Evolutionary conservation across 257 asterid genomes (phyloP).

Genomic region (Phtheirospermum japonicum): DNA sequence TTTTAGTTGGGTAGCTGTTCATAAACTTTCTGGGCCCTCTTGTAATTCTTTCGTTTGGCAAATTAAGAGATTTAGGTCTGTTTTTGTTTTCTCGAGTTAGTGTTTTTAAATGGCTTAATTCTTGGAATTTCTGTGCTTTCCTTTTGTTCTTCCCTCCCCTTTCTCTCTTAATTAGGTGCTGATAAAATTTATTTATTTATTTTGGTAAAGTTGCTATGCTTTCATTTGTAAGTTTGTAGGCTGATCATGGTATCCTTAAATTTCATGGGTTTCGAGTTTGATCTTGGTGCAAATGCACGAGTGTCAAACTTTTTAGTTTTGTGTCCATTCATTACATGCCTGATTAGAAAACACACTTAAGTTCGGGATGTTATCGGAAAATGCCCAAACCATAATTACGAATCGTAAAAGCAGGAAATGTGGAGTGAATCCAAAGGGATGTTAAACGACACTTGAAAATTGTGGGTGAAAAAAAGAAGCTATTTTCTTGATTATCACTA

Average conservation of each 20-base stretch:
- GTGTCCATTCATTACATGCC: neutral
- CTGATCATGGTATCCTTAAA: neutral
- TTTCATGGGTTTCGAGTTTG: too few relatives aligned
- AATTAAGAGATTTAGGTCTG: conserved; percentile 2
- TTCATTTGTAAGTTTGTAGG: neutral
- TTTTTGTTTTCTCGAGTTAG: conserved; percentile 12
- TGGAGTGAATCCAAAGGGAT: too few relatives aligned
- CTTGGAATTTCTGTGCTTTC: neutral
- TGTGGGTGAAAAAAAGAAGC: too few relatives aligned
- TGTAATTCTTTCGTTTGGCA: neutral
- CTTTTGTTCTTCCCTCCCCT: too few relatives aligned
- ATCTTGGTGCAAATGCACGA: too few relatives aligned
- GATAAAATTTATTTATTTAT: neutral
- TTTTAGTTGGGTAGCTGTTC: conserved; percentile 18
- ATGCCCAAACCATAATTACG: too few relatives aligned
- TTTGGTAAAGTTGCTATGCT: neutral
- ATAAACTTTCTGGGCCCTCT: conserved; percentile 12
- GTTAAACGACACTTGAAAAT: too few relatives aligned
- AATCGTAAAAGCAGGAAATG: too few relatives aligned
- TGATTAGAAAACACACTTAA: neutral
- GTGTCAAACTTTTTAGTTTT: too few relatives aligned
- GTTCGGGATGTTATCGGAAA: neutral
- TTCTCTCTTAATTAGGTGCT: too few relatives aligned
- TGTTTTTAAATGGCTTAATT: neutral
- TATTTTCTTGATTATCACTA: too few relatives aligned